Evolutionary conservation across 176 grass and related monocot genomes (phyloP), one percentile per base, ranked within the genome.

Genomic region (Hsuehochloa calcarea): DNA sequence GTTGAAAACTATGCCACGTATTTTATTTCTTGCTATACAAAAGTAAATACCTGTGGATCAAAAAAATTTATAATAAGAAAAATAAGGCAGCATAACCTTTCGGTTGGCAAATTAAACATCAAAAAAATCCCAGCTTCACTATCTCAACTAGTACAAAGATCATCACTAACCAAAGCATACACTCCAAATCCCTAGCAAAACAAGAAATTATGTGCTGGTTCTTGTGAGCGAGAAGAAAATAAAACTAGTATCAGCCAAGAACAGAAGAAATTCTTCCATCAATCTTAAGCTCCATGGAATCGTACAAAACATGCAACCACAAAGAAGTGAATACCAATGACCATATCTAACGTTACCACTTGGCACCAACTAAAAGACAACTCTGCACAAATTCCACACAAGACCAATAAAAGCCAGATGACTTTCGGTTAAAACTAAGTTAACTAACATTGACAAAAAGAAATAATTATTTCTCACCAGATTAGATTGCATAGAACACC

Each of bases 181-280:
- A 64, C 20, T 86, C 26, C 22, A 71, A 23, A 40, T 39, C 8
- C 6, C 4, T 22, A 72, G 8, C 15, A 35, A 63, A 40, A 31
- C 17, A 10, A 80, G 55, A 31, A 1, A 51, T 11, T 37, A 3
- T 65, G 34, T 20, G 19, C 37, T 19, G 6, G 14, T 41, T 70
- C 54, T 25, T 38, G 38, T 20, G 65, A n/a, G 38, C 12, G 8
- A 45, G 1, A 62, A 45, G 1, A 62, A 68, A 69, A 19, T 8
- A 38, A 67, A 66, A 65, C 23, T 9, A 63, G 16, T 13, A 41
- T 12, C 3, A 19, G 35, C 1, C 3, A 23, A 63, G 29, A 79
- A 62, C 74, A 85, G 12, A 85, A 68, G 35, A 77, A 45, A 65
- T 50, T 3, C 38, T 41, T 54, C 19, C 44, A 80, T 62, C 56